These are phyloP conservation scores for Phytopythium ostracodes DNA, from an alignment of 352 stramenopile genomes.

Conservation along the genomic window DNA sequence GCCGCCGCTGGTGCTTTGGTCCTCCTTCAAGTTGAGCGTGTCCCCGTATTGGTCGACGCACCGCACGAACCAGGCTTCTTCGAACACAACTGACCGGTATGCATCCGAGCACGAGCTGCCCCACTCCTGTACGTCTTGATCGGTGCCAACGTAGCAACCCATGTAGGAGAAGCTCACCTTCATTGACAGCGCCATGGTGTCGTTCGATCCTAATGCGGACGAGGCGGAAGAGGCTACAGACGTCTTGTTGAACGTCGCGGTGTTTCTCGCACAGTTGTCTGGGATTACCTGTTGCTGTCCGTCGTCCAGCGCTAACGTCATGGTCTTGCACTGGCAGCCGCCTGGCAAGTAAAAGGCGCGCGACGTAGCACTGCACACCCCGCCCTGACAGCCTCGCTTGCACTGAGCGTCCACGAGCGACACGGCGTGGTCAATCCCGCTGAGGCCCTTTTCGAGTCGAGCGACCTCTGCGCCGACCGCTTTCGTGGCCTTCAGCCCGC, in stretches of 20 bases:
- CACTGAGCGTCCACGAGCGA: background rate
- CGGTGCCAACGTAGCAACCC: constrained; percentile 1
- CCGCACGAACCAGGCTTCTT: background rate
- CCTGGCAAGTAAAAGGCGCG: background rate
- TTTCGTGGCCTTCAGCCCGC: background rate
- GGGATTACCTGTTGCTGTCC: background rate
- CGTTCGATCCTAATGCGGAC: background rate
- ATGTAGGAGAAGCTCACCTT: constrained; percentile 1
- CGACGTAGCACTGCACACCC: background rate
- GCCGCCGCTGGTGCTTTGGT: background rate
- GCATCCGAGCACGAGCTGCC: background rate
- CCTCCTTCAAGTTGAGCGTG: background rate
- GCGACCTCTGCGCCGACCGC: background rate
- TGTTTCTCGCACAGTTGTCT: constrained; percentile 1
- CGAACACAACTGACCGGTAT: background rate
- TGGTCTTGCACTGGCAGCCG: background rate
- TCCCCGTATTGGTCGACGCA: constrained; percentile 1
- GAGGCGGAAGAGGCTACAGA: background rate
- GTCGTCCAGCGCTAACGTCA: background rate
- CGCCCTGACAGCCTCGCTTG: background rate
- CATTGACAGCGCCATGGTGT: background rate
- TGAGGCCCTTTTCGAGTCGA: background rate
- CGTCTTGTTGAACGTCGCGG: background rate
- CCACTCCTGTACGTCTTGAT: background rate
- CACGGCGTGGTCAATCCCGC: background rate